Evolutionary conservation across 192 early-diverging fungal genomes (phyloP), one percentile per base, ranked within the genome.

Genomic region (Mortierella antarctica): DNA sequence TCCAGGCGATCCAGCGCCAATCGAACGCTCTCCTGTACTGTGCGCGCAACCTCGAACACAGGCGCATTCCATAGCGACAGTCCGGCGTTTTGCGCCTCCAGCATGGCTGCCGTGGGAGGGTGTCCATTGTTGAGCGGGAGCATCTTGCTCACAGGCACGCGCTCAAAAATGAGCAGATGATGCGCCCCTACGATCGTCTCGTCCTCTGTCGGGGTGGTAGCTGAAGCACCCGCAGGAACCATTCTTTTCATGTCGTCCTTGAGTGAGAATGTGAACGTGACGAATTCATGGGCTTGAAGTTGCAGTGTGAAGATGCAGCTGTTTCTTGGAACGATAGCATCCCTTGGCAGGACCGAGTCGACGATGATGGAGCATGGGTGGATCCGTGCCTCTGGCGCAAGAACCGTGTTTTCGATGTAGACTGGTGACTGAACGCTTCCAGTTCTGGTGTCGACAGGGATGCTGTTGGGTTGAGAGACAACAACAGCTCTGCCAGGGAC

Each of bases 221-320:
- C 20, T 17, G 6, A 23, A 31, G 20, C 7, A 48, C 20, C 11
- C 12, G 13, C 9, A 4, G n/a, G 5, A 2, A 10, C 44, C 42
- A 11, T 23, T 13, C 52, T 48, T 52, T 84, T 84, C 76, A 84
- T 81, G 23, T 84, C 83, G 65, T 84, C 83, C 40, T 71, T 58
- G 53, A 73, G 57, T 2, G 77, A 81, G 51, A 84, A 71, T 23
- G 79, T 69, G 58, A 84, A 84, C 2, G 77, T 81, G 15, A 74
- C 78, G 71, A 74, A 84, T n/a, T 71, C 83, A 4, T 67, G 47
- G n/a, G 70, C 63, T 18, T 46, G 67, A 11, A 76, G 17, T 46
- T 63, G 66, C 12, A 80, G 47, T 5, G 72, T 74, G 53, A 84
- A 84, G 65, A 84, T 75, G 47, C 83, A 84, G 10, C 72, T 72